Base-by-base conservation (phyloP, 2,329 filamentous ascomycete species). In the Erysiphe pisi region DNA sequence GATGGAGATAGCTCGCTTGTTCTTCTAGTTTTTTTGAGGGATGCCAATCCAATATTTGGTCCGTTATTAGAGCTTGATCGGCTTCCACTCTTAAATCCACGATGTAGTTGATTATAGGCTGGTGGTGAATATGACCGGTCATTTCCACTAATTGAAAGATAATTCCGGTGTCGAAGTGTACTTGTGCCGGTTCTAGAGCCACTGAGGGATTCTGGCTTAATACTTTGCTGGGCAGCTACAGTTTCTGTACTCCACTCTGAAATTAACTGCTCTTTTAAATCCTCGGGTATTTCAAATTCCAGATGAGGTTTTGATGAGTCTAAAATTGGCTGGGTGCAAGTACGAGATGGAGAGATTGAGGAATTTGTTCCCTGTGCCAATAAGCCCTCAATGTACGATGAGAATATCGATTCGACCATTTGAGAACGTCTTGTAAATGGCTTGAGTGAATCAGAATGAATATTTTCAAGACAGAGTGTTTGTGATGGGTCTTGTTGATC, bases 181-280 rank as follows among this genome's bases (percentile, higher is more conserved):
- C 85, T 86, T 16, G 88, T 91, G 63, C 88, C 90, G 0, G 87
- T 86, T 79, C 88, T 89, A 2, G 93, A 96, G 31, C 93, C 93
- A 76, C 86, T 91, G 77, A 96, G 84, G 4, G 93, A 97, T 18
- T 88, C 87, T 0, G 91, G 88, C 80, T 90, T 92, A 80, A 89
- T 89, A 75, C 86, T 87, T 77, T 91, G 88, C 78, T 91, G 89
- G 74, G 92, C 86, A 56, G 88, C 86, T 16, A 89, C 87, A 20
- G 85, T 84, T 31, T 97, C 93, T 81, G 90, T 89, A 58, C 89
- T 91, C 94, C 94, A 97, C 73, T 92, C 88, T 28, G 87, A 85
- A 77, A 93, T 84, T 87, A 97, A 92, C 79, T 92, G 87, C 78
- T 95, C 92, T 79, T 87, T 89, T 79, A 93, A 88, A 43, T 85